phyloP scores from a whole-genome alignment of 345 rosid species.

The Populus davidiana region DNA sequence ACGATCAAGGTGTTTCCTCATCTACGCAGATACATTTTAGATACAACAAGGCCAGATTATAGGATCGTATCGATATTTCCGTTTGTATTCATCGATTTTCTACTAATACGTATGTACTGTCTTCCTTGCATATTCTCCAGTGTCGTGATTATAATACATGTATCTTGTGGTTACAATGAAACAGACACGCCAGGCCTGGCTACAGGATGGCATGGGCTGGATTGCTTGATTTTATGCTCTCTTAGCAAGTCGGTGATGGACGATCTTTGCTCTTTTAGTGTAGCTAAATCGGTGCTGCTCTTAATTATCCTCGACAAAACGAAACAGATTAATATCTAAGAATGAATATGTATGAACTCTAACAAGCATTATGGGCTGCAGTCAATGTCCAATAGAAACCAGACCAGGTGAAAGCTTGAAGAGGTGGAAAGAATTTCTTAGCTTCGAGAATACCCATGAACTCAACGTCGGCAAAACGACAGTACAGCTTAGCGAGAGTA shows the following conservation, averaged over 20 bases:
- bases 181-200: slow-evolving; percentile 25
- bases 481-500: slow-evolving; percentile 6
- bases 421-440: neutral
- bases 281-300: neutral
- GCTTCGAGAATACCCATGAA: neutral
- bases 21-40: neutral
- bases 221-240: slow-evolving; percentile 7
- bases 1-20: neutral
- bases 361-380: neutral
- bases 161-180: slow-evolving; percentile 10
- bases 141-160: neutral
- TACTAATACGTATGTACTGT: neutral
- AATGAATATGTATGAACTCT: neutral
- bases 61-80: neutral
- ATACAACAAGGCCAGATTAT: slow-evolving; percentile 17
- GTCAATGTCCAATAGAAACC: neutral
- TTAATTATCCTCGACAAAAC: neutral
- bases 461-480: slow-evolving; percentile 13
- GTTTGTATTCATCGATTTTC: too few relatives aligned
- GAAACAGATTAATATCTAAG: neutral
- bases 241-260: slow-evolving; percentile 26
- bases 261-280: neutral
- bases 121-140: neutral
- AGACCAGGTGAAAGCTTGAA: neutral
- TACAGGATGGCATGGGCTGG: slow-evolving; percentile 23